Conservation (phyloP, 352 stramenopile genomes). For the Phytophthora vignae region DNA sequence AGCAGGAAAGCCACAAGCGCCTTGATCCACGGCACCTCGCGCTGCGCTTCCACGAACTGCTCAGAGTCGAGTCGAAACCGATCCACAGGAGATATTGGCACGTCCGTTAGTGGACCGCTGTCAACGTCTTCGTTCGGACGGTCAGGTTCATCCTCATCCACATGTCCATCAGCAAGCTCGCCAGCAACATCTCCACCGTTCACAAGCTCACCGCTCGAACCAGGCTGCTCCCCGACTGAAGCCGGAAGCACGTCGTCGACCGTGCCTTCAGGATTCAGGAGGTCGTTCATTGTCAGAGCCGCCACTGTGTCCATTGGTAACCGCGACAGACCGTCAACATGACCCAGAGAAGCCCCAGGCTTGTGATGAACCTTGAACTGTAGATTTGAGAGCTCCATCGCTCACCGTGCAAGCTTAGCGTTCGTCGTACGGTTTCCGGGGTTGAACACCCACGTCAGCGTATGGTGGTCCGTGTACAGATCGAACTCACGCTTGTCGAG, state of each 20-base stretch:
- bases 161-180: no score
- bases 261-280: background rate
- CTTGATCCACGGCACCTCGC: background rate
- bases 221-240: background rate
- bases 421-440: conserved; percentile 1
- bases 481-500: conserved; percentile 12
- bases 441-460: conserved; percentile 7
- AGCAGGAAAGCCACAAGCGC: conserved; percentile 7
- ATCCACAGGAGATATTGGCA: background rate
- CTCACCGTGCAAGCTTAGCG: conserved; percentile 4
- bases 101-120: background rate
- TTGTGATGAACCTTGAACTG: conserved; percentile 13
- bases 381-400: conserved; percentile 2
- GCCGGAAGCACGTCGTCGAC: background rate
- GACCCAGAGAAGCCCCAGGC: background rate
- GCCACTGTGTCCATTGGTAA: background rate
- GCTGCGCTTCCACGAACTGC: background rate
- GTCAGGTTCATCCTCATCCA: background rate
- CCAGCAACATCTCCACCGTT: no score
- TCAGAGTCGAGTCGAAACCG: background rate
- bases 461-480: conserved; percentile 12
- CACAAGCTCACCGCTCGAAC: no score
- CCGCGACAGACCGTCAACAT: conserved; percentile 13
- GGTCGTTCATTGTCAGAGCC: background rate
- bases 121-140: background rate